phyloP scores from a whole-genome alignment of 2,329 filamentous ascomycete genomes.

The Aspergillus melleus region DNA sequence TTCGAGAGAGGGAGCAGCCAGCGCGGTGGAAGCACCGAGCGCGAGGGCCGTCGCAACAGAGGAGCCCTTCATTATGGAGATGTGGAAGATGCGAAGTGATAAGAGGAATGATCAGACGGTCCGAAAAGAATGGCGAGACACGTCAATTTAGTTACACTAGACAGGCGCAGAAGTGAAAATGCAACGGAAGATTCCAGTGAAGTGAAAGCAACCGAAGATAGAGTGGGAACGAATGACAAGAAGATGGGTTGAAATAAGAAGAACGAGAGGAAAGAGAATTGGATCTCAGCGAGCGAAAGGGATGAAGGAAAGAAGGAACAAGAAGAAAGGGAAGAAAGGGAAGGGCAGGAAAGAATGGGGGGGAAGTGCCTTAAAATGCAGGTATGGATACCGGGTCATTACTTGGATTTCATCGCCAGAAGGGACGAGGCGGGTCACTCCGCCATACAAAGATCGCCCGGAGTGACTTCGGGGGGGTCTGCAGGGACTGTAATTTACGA shows the following conservation, averaged over 20 bases:
- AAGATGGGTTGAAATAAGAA: not conserved
- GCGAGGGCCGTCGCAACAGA: conserved; percentile 49
- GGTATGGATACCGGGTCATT: not conserved
- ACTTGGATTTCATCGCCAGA: not conserved
- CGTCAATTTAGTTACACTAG: not conserved
- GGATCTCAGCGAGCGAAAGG: not conserved
- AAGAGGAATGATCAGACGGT: not conserved
- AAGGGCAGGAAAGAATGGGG: not conserved
- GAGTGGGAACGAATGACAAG: not conserved
- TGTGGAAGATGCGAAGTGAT: not conserved
- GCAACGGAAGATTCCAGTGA: not conserved
- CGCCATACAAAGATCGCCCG: not conserved
- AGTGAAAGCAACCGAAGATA: not conserved
- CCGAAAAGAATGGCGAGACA: not conserved
- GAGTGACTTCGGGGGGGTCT: too few species aligned
- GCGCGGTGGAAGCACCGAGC: conserved; percentile 47
- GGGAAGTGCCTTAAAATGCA: not conserved
- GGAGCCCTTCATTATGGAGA: conserved; percentile 54
- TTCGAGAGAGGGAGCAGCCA: conserved; percentile 43
- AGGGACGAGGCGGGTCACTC: not conserved
- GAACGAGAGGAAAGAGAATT: not conserved
- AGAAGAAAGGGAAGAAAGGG: not conserved
- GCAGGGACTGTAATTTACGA: not conserved
- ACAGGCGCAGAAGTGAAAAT: not conserved
- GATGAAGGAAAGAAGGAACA: not conserved